phyloP scores from a whole-genome alignment of 2,329 filamentous ascomycete species.

The Aphanoascus verrucosus region DNA sequence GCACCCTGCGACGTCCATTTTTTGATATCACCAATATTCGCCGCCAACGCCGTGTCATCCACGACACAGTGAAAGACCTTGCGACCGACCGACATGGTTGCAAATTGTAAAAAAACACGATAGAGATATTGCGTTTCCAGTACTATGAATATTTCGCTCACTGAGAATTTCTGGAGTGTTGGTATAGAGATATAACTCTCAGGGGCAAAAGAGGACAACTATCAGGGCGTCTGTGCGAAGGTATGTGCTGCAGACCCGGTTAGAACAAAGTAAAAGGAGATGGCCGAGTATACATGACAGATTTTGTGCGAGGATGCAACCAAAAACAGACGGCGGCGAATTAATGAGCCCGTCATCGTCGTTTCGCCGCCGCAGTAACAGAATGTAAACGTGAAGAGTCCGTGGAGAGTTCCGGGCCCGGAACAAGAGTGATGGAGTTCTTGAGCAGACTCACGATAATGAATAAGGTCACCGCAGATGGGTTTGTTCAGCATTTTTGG shows the following conservation, averaged over 20 bases:
- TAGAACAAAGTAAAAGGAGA: slow-evolving; percentile 2
- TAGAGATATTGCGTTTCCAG: not conserved
- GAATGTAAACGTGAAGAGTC: not conserved
- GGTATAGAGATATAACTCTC: not conserved
- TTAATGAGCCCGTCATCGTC: not conserved
- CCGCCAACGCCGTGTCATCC: slow-evolving; percentile 43
- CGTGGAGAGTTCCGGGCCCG: not conserved
- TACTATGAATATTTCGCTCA: not conserved
- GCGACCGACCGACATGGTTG: slow-evolving; percentile 32
- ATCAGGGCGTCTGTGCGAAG: slow-evolving; percentile 8
- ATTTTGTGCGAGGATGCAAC: not conserved
- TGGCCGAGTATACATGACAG: not conserved
- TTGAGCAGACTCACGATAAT: slow-evolving; percentile 23
- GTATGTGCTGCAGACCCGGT: slow-evolving; percentile 9
- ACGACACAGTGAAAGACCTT: slow-evolving; percentile 44
- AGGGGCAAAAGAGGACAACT: not conserved
- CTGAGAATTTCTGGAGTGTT: not conserved
- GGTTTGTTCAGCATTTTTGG: slow-evolving; percentile 27
- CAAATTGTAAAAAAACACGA: not conserved
- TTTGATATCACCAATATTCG: slow-evolving; percentile 44
- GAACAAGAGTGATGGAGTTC: not conserved
- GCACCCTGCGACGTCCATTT: slow-evolving; percentile 41
- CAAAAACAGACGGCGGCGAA: slow-evolving; percentile 1
- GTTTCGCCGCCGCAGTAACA: not conserved
- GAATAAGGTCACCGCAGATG: slow-evolving; percentile 19